Conservation (phyloP, 306 rosid species). For the Urtica urens region DNA sequence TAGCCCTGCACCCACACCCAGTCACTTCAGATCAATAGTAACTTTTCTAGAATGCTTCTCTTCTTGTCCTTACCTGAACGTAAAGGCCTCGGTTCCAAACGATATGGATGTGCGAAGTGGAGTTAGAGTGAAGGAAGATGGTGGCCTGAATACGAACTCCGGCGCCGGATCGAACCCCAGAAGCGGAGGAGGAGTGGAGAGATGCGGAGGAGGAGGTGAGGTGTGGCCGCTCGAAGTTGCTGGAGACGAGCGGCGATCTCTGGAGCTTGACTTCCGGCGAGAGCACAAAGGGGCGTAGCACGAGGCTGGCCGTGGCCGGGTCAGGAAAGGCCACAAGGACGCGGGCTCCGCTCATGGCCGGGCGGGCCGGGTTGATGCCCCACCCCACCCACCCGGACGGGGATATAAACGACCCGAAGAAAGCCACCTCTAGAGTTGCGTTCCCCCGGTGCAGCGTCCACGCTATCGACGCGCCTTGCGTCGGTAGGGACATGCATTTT, state of each 20-base stretch:
- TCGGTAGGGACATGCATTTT: conserved; percentile 76
- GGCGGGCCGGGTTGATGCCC: conserved; percentile 72
- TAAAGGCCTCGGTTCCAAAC: conserved; percentile 94
- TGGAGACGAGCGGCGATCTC: conserved; percentile 64
- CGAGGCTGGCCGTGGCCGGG: conserved; percentile 68
- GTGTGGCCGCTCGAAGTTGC: conserved; percentile 61
- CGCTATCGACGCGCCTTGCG: conserved; percentile 89
- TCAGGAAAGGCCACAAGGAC: conserved; percentile 73
- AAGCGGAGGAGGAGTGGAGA: conserved; percentile 63
- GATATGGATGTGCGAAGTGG: conserved; percentile 51
- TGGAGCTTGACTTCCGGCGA: conserved; percentile 79
- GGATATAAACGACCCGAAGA: conserved; percentile 82
- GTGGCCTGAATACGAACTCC: conserved; percentile 60
- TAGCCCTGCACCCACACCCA: too few species aligned
- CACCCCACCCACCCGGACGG: conserved; percentile 98
- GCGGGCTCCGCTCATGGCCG: conserved; percentile 77
- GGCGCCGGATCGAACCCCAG: conserved; percentile 70
- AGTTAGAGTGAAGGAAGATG: conserved; percentile 45
- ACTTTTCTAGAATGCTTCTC: too few species aligned
- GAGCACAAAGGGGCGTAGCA: conserved; percentile 59
- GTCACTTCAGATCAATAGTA: too few species aligned
- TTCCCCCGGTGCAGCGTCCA: conserved; percentile 83
- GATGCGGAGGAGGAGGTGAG: conserved; percentile 58
- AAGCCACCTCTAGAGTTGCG: conserved; percentile 60
- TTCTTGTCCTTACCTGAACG: too few species aligned